A percentile compares a stretch with the other conserved stretches of the same genome.
Evolutionary conservation across 2,329 filamentous ascomycete species (phyloP).

Genomic region (Chrysoporthe cubensis): DNA sequence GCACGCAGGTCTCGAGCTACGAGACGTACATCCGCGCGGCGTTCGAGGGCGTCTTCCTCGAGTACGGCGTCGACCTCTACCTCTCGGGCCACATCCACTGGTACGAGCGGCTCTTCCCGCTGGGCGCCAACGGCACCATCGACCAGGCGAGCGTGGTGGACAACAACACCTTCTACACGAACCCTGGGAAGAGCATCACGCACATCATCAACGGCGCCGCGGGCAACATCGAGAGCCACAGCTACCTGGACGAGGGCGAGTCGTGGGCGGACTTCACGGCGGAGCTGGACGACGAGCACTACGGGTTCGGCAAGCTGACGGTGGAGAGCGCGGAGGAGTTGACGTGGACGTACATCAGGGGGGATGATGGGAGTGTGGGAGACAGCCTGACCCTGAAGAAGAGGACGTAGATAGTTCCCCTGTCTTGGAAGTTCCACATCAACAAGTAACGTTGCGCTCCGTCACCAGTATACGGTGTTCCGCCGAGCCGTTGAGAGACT

Average conservation of each 20-base stretch:
- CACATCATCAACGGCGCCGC: slow-evolving; percentile 58
- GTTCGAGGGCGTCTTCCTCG: slow-evolving; percentile 49
- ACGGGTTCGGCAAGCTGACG: slow-evolving; percentile 52
- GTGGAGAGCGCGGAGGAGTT: slow-evolving; percentile 34
- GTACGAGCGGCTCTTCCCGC: slow-evolving; percentile 33
- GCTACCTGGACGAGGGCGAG: slow-evolving; percentile 41
- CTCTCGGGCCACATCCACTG: slow-evolving; percentile 38
- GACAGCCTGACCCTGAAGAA: slow-evolving; percentile 41
- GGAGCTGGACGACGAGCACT: slow-evolving; percentile 49
- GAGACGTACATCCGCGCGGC: slow-evolving; percentile 48
- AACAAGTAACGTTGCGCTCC: too few species aligned
- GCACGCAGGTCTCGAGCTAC: slow-evolving; percentile 46
- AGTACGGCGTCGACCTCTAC: slow-evolving; percentile 52
- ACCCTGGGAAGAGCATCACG: slow-evolving; percentile 51
- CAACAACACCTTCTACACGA: slow-evolving; percentile 53
- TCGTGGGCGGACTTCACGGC: slow-evolving; percentile 46
- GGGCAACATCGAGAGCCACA: slow-evolving; percentile 56
- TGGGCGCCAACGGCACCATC: slow-evolving; percentile 41
- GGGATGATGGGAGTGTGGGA: slow-evolving; percentile 43
- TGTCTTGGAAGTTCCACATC: not conserved
- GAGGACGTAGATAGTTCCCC: slow-evolving; percentile 9
- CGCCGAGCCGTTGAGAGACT: too few species aligned
- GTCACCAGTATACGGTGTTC: too few species aligned
- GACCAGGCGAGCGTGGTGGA: slow-evolving; percentile 46
- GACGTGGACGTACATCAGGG: slow-evolving; percentile 43